Evolutionary conservation across 345 rosid species (phyloP).

Genomic region (Geranium rotundifolium): DNA sequence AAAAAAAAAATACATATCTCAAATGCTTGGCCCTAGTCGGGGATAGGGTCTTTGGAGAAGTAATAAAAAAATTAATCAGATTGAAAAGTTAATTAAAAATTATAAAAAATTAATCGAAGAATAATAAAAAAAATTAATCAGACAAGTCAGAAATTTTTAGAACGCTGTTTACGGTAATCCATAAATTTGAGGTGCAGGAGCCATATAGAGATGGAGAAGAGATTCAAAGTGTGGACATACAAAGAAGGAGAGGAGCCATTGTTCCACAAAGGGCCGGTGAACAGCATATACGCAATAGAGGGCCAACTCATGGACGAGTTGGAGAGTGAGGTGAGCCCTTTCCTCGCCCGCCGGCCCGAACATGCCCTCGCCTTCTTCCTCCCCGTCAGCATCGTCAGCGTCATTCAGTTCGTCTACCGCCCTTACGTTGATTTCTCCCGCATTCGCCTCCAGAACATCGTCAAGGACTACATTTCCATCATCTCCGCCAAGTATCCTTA

Average conservation of each 20-base stretch:
- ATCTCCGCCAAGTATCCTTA: constrained; percentile 3
- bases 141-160: too few relatives aligned
- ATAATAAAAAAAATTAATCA: too few relatives aligned
- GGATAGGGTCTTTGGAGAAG: too few relatives aligned
- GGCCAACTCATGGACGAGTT: constrained; percentile 64
- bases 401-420: constrained; percentile 35
- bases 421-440: constrained; percentile 45
- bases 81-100: too few relatives aligned
- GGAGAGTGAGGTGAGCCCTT: constrained; percentile 27
- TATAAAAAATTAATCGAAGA: too few relatives aligned
- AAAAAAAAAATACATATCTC: too few relatives aligned
- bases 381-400: constrained; percentile 49
- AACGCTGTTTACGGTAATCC: too few relatives aligned
- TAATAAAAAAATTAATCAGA: too few relatives aligned
- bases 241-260: constrained; percentile 57
- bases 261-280: constrained; percentile 53
- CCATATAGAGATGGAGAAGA: constrained; percentile 54
- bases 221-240: constrained; percentile 61
- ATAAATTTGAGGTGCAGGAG: constrained; percentile 32
- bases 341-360: constrained; percentile 27
- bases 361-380: constrained; percentile 45
- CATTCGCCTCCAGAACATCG: constrained; percentile 32
- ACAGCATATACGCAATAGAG: constrained; percentile 48
- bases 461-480: constrained; percentile 34
- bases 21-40: too few relatives aligned